These are phyloP conservation scores for Leccinum olivaceoglutinosum DNA, from an alignment of 1,284 basidiomycete species.

Conservation along the genomic window DNA sequence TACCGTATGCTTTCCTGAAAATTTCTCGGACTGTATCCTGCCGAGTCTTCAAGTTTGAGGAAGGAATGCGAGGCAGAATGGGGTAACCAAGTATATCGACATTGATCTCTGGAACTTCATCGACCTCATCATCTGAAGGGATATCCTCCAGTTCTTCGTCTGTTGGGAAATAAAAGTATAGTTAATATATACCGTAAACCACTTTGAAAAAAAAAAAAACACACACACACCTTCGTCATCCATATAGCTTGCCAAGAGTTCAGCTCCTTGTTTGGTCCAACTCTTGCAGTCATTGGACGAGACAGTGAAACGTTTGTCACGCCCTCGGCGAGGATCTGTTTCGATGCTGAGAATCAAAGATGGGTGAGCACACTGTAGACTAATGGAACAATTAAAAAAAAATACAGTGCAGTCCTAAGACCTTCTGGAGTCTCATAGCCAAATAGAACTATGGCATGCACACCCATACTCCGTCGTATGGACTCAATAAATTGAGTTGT, in stretches of 20 bases:
- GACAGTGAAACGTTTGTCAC: background rate
- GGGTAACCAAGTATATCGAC: background rate
- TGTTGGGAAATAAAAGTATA: background rate
- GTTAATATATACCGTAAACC: background rate
- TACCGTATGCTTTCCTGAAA: slow-evolving; percentile 2
- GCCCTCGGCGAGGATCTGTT: background rate
- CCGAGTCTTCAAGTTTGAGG: background rate
- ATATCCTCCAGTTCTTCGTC: background rate
- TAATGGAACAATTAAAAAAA: background rate
- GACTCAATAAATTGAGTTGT: background rate
- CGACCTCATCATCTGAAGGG: background rate
- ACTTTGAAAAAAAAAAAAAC: background rate
- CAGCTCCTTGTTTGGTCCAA: background rate
- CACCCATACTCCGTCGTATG: background rate
- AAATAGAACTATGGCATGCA: background rate
- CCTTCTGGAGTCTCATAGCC: background rate
- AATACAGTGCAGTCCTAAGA: background rate
- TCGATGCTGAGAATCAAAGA: background rate
- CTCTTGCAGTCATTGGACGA: background rate
- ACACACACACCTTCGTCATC: background rate
- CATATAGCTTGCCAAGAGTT: background rate
- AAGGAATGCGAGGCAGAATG: background rate
- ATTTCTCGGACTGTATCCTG: background rate
- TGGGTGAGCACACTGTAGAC: background rate
- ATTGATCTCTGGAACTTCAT: background rate